A percentile compares a stretch with the other conserved stretches of the same genome.
Evolutionary conservation across 2,329 filamentous ascomycete genomes (phyloP).

Genomic region (Pseudogymnoascus sp.): DNA sequence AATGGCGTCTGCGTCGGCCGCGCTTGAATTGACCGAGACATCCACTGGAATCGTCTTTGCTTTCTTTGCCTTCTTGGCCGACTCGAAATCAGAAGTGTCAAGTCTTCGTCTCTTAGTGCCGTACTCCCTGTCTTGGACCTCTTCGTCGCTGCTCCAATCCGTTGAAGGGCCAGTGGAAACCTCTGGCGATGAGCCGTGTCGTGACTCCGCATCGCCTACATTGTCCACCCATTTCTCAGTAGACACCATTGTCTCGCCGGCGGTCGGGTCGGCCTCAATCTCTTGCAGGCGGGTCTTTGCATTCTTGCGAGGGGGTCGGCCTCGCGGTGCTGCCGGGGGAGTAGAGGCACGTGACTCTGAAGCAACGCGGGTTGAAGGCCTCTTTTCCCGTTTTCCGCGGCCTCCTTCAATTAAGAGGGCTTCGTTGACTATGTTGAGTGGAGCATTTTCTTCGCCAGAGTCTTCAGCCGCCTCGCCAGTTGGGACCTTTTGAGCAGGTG

Average conservation of each 20-base stretch:
- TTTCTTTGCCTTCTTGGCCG: background rate
- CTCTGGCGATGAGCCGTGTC: background rate
- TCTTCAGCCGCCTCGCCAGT: constrained; percentile 18
- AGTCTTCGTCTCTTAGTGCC: background rate
- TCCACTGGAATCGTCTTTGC: background rate
- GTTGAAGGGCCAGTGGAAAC: background rate
- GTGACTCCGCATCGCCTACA: background rate
- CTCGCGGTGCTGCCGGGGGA: constrained; percentile 18
- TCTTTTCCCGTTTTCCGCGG: constrained; percentile 13
- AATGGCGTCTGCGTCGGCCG: background rate
- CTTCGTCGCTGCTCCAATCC: constrained; percentile 3
- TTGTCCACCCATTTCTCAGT: constrained; percentile 6
- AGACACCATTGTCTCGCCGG: constrained; percentile 8
- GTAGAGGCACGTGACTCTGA: constrained; percentile 19
- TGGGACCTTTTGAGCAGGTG: constrained; percentile 11
- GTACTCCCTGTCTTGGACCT: background rate
- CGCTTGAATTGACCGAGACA: background rate
- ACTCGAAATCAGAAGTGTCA: background rate
- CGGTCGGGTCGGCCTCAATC: constrained; percentile 6
- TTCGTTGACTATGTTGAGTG: background rate
- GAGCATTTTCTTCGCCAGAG: constrained; percentile 5
- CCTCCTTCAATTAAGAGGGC: constrained; percentile 12
- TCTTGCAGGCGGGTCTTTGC: constrained; percentile 7
- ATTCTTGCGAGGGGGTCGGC: background rate
- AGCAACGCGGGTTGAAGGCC: background rate